A percentile compares a stretch with the other conserved stretches of the same genome.
phyloP scores from a whole-genome alignment of 495 filamentous ascomycete species.

The Penicillium atrosanguineum region DNA sequence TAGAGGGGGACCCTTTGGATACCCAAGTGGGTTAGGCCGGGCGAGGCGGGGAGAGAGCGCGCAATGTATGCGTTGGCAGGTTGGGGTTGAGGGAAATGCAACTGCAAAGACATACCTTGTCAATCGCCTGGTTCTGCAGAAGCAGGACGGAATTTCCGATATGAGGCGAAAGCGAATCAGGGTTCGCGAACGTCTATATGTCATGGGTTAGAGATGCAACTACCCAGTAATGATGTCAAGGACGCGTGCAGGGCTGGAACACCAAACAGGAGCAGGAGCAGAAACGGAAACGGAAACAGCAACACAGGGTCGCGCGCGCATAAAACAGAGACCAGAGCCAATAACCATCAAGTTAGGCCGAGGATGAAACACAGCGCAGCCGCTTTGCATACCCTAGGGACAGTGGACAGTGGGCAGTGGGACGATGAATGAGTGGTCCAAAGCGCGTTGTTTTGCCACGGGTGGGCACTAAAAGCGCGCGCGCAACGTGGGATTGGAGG shows the following conservation, averaged over 20 bases:
- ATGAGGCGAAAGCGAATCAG: conserved; percentile 20
- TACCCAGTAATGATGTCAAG: conserved; percentile 13
- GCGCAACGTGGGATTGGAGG: conserved; percentile 31
- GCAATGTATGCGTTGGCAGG: conserved; percentile 51
- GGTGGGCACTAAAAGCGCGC: conserved; percentile 17
- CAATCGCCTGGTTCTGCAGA: conserved; percentile 35
- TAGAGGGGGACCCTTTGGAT: conserved; percentile 14
- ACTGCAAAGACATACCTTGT: conserved; percentile 43
- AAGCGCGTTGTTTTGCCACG: conserved; percentile 26
- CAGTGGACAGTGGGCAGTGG: background rate
- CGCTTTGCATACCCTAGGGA: conserved; percentile 16
- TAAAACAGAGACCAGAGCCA: conserved; percentile 10
- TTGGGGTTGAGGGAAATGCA: conserved; percentile 32
- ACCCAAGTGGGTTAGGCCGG: conserved; percentile 32
- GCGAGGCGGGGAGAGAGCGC: conserved; percentile 24
- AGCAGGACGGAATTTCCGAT: conserved; percentile 18
- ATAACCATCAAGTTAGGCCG: conserved; percentile 3
- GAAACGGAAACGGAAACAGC: too few relatives aligned
- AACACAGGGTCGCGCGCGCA: conserved; percentile 5
- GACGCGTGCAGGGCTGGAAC: conserved; percentile 30
- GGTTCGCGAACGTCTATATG: conserved; percentile 11
- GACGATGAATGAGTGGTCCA: background rate
- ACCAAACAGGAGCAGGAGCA: conserved; percentile 5
- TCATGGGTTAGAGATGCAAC: conserved; percentile 18
- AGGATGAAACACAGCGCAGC: conserved; percentile 11